These are phyloP conservation scores for Sphaceloma murrayae DNA, from an alignment of 2,329 filamentous ascomycete genomes.

Conservation along the genomic window DNA sequence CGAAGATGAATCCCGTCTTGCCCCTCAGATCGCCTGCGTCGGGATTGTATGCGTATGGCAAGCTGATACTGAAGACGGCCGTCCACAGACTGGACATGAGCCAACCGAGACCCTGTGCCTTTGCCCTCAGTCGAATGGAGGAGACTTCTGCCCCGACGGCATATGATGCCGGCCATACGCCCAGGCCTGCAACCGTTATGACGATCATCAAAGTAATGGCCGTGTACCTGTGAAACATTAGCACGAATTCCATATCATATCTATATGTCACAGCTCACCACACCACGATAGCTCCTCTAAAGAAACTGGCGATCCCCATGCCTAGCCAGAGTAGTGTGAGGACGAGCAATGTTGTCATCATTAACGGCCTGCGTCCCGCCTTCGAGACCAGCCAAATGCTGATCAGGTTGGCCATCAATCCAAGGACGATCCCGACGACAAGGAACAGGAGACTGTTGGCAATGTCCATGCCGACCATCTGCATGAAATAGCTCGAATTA, in stretches of 20 bases:
- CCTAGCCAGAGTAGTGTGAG: conserved; percentile 34
- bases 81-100: conserved; percentile 34
- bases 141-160: conserved; percentile 38
- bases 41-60: conserved; percentile 45
- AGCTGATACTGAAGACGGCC: conserved; percentile 37
- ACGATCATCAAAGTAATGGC: conserved; percentile 37
- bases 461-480: conserved; percentile 27
- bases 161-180: conserved; percentile 38
- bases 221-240: conserved; percentile 30
- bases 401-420: conserved; percentile 43
- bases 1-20: conserved; percentile 36
- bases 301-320: conserved; percentile 42
- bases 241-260: background rate
- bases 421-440: conserved; percentile 23
- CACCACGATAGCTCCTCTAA: conserved; percentile 30
- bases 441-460: conserved; percentile 35
- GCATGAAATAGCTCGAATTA: conserved; percentile 30
- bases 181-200: conserved; percentile 35
- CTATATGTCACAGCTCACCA: conserved; percentile 29
- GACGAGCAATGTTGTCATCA: conserved; percentile 29
- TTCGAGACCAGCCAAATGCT: conserved; percentile 42
- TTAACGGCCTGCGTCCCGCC: conserved; percentile 35
- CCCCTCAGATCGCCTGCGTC: conserved; percentile 35
- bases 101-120: conserved; percentile 39
- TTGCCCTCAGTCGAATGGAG: conserved; percentile 36